Conservation (phyloP, 2,329 filamentous ascomycete species). For the Fusarium clavum region DNA sequence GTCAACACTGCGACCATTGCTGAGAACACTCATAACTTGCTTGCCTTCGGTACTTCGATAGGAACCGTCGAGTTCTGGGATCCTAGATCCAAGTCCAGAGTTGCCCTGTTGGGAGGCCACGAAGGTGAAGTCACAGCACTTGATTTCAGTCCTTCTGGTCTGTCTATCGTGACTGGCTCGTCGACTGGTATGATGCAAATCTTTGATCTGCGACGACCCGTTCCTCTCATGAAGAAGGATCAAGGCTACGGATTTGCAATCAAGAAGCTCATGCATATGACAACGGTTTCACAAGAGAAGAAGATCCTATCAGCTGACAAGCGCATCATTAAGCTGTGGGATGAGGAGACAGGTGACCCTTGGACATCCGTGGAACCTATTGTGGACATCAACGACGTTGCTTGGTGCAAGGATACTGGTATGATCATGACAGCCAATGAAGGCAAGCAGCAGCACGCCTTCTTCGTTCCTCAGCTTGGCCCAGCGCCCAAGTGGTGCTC, state of each 20-base stretch:
- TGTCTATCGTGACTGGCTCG: conserved; percentile 88
- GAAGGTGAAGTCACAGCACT: conserved; percentile 85
- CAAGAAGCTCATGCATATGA: conserved; percentile 81
- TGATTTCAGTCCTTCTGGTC: conserved; percentile 84
- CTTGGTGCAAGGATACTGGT: conserved; percentile 90
- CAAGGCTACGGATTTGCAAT: conserved; percentile 96
- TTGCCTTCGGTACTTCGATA: conserved; percentile 92
- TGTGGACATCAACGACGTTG: conserved; percentile 94
- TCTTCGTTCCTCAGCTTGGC: conserved; percentile 93
- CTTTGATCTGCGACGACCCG: conserved; percentile 90
- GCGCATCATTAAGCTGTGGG: conserved; percentile 97
- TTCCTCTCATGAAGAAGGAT: conserved; percentile 89
- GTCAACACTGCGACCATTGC: conserved; percentile 91
- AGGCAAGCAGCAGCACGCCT: conserved; percentile 92
- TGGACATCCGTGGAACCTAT: conserved; percentile 97
- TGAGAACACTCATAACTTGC: conserved; percentile 87
- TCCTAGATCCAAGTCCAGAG: conserved; percentile 81
- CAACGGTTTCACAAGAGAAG: conserved; percentile 78
- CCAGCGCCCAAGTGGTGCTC: conserved; percentile 95
- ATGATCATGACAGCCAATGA: conserved; percentile 98
- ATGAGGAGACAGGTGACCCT: conserved; percentile 81
- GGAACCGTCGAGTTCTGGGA: conserved; percentile 99
- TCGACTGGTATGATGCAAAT: conserved; percentile 88
- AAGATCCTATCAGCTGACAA: conserved; percentile 95
- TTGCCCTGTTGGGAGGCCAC: conserved; percentile 78